Evolutionary conservation across 2,329 filamentous ascomycete genomes (phyloP), one percentile per base, ranked within the genome.

Genomic region (Mycosphaerelloides madeirae): DNA sequence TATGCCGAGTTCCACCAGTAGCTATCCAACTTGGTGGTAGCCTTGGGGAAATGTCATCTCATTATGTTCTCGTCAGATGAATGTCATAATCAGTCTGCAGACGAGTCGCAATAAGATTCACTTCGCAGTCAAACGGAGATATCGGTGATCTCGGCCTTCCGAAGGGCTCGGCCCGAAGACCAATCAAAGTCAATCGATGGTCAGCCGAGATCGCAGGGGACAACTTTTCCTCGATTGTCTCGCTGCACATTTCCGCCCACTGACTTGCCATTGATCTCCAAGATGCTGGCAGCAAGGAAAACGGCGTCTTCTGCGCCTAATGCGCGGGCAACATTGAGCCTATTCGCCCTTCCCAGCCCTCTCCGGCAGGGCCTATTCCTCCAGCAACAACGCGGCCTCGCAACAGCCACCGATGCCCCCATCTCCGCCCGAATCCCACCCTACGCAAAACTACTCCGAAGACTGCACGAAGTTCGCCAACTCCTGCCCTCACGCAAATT

Each of bases 401-500:
- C 64, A 11, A 64, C 62, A 12, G 52, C 60, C n/a, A 49, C 56
- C 28, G 48, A 46, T 7, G 39, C 50, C 2, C 47, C 54, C 33
- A 54, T 76, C 50, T 68, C 72, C 43, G 74, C 77, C 20, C 79
- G 81, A 53, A 82, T 79, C 54, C 86, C 88, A 36, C 87, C 87
- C 20, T 96, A 96, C 69, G 76, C 84, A 57, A 89, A 84, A 68
- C 84, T 95, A 40, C 77, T 90, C 63, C 78, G 77, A 61, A 86
- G 84, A 58, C 84, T 95, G 52, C 75, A 80, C 52, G 76, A 88
- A 63, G 90, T 95, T 25, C 76, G 81, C 42, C 77, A 79, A 42
- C 79, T 95, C 8, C 77, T 96, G 28, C 68, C 74, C 7, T 66
- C 67, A 13, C 70, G 77, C 22, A 67, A 76, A 44, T 79, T 98